phyloP scores from a whole-genome alignment of 495 filamentous ascomycete genomes.

The Trichoderma erinaceum region DNA sequence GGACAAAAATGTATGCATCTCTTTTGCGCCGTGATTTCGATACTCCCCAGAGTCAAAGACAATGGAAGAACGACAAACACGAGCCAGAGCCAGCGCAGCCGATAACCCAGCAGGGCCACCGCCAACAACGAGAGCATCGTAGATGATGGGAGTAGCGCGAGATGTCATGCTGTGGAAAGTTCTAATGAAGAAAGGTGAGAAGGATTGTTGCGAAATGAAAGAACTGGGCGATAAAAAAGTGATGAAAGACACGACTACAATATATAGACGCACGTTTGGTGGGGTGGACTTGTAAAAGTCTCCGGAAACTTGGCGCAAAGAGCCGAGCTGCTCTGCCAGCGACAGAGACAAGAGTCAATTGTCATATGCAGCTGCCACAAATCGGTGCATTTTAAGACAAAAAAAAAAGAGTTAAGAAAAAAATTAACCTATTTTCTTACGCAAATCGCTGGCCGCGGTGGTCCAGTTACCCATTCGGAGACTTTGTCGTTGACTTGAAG shows the following conservation, averaged over 20 bases:
- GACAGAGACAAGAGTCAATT: neutral
- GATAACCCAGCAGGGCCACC: constrained; percentile 51
- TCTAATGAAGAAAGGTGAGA: neutral
- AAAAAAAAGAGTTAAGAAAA: too few relatives aligned
- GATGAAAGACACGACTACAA: neutral
- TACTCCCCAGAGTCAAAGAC: constrained; percentile 46
- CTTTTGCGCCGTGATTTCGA: constrained; percentile 38
- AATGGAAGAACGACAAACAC: constrained; percentile 39
- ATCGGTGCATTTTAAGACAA: too few relatives aligned
- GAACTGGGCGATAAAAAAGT: neutral
- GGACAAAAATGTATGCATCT: constrained; percentile 48
- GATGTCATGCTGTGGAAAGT: neutral
- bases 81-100: constrained; percentile 41
- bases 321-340: neutral
- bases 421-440: too few relatives aligned
- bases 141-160: constrained; percentile 9
- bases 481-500: too few relatives aligned
- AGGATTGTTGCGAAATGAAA: neutral
- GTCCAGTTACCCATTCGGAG: too few relatives aligned
- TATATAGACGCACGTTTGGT: neutral
- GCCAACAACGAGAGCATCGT: constrained; percentile 52
- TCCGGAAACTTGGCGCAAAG: neutral
- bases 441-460: too few relatives aligned
- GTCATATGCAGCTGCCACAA: neutral
- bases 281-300: neutral